Evolutionary conservation across 2,329 filamentous ascomycete species (phyloP), one percentile per base, ranked within the genome.

Genomic region (Juglanconis oblonga): DNA sequence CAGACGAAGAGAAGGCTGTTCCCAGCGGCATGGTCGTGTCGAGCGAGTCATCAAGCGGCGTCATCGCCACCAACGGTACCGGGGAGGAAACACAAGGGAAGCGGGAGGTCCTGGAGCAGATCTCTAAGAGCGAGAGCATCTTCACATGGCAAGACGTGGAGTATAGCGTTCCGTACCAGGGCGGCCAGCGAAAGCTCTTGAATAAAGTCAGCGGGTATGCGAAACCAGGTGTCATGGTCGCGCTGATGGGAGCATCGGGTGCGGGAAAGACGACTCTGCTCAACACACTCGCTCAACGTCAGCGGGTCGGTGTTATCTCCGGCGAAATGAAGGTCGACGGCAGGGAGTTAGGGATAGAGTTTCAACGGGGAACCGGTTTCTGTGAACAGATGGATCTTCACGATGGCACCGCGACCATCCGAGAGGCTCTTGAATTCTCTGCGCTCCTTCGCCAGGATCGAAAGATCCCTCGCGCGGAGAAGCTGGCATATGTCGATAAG

Each of bases 241-340:
- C 91, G 0, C 77, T 96, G 1, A 91, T 95, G 80, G 92, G 92
- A 57, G 89, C 89, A 1, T 91, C 86, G 4, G 90, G 90, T 48
- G 91, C 92, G 8, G 92, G 91, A 11, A 96, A 96, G 75, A 93
- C 90, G 0, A 95, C 91, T 0, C 77, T 96, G 0, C 79, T 96
- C 17, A 92, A 95, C 72, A 91, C 89, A 0, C 71, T 85, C 0
- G 87, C 90, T 0, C 89, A 93, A 68, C 84, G 91, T 3, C 87
- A 92, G 70, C 33, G 65, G 32, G 61, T 66, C 10, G 89, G 89
- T 70, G 84, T 90, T 29, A 86, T 92, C 36, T 80, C 79, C 8
- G 89, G 90, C 11, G 62, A 64, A 5, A 64, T 64, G 62, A 54
- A 62, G 14, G 87, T 90, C 8, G 86, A 90, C 65, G 88, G 87